Evolutionary conservation across 108 stramenopile species (phyloP).

Genomic region (Nitzschia sp.): DNA sequence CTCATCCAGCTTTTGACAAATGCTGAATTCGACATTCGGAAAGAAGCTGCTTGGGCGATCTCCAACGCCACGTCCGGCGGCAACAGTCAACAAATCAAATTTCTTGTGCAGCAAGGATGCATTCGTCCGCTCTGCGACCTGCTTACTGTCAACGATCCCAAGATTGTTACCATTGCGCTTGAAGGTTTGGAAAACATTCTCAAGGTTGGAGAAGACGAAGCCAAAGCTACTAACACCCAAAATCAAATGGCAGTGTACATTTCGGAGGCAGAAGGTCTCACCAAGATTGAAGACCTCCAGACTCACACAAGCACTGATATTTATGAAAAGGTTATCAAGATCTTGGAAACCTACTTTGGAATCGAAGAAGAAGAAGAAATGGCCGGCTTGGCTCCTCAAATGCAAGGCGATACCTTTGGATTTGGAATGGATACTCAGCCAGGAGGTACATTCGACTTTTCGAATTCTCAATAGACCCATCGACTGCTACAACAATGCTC

Average conservation of each 20-base stretch:
- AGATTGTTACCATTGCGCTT: conserved; percentile 96
- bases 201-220: conserved; percentile 93
- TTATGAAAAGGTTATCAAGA: conserved; percentile 89
- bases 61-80: conserved; percentile 98
- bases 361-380: conserved; percentile 92
- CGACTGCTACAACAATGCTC: neutral
- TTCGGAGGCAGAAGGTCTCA: conserved; percentile 93
- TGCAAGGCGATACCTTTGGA: conserved; percentile 75
- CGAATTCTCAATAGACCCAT: conserved; percentile 20
- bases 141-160: conserved; percentile 87
- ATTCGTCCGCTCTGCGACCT: conserved; percentile 94
- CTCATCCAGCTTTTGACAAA: conserved; percentile 90
- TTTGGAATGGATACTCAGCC: conserved; percentile 53
- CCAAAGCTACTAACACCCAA: conserved; percentile 66
- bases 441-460: conserved; percentile 46
- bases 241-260: conserved; percentile 93
- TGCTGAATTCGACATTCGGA: conserved; percentile 99
- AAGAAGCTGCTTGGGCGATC: conserved; percentile 99
- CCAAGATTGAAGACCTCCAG: conserved; percentile 92
- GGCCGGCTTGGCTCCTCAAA: conserved; percentile 61
- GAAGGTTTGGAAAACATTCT: conserved; percentile 98
- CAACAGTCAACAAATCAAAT: conserved; percentile 90
- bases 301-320: conserved; percentile 94
- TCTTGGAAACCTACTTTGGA: conserved; percentile 93
- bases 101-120: conserved; percentile 93